Evolutionary conservation across 2,329 filamentous ascomycete genomes (phyloP), one percentile per base, ranked within the genome.

Genomic region (Phaeophleospora eucalypticola): DNA sequence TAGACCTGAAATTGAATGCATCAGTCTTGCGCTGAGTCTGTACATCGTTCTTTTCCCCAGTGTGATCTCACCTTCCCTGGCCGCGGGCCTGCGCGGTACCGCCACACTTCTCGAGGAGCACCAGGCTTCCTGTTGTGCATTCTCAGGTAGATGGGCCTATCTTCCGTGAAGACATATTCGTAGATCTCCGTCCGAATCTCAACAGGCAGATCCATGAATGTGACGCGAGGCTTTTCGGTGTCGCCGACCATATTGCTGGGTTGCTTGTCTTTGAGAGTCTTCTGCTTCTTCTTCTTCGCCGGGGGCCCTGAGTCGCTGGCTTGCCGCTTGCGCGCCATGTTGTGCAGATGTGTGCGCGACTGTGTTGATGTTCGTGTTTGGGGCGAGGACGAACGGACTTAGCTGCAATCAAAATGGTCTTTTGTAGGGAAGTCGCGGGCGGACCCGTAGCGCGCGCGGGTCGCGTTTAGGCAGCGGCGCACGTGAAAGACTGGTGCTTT

Each of bases 171-270:
- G 8, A 54, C 32, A 19, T 46, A 51, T 20, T 38, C 41, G 40
- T 51, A 58, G 36, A 58, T 53, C 3, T 49, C 36, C 9, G 36
- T 36, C 18, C 51, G 51, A 4, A 45, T 47, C 38, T 53, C 51
- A 15, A 34, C 41, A 3, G 48, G 51, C 10, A 51, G 29, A 20
- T 47, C 39, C 17, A 46, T 24, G 43, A 53, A 42, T 8, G 32
- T 42, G 20, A 21, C 20, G 4, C 27, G 9, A 3, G 27, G 9
- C 29, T 19, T 6, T 2, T 21, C 17, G 8, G 29, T 17, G 20
- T 10, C 21, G 7, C 10, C 40, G 36, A 4, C 19, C 6, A 17
- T 12, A 29, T 29, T 29, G 24, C 12, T 29, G 7, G 24, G 6
- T 12, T 6, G 6, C 24, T 29, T 6, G 24, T 29, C 24, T 12